phyloP scores from a whole-genome alignment of 352 stramenopile genomes.

The Globisporangium canariense region DNA sequence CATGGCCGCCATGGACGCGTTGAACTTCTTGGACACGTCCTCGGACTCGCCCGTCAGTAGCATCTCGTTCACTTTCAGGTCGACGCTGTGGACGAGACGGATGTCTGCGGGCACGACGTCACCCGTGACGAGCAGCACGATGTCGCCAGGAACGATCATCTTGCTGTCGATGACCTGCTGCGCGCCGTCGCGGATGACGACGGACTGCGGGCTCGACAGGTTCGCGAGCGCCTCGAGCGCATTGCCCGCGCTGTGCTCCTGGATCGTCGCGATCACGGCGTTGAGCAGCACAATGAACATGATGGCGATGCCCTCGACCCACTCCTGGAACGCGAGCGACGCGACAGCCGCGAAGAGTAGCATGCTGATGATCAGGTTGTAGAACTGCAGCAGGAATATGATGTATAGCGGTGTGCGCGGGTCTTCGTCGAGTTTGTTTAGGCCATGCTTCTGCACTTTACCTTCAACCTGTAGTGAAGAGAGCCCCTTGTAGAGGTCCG shows the following conservation, averaged over 20 bases:
- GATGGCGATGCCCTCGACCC: slow-evolving; percentile 68
- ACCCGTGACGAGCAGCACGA: slow-evolving; percentile 89
- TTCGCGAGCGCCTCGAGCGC: slow-evolving; percentile 55
- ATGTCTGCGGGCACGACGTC: slow-evolving; percentile 93
- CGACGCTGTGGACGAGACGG: slow-evolving; percentile 80
- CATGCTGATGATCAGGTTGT: slow-evolving; percentile 75
- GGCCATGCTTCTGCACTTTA: slow-evolving; percentile 41
- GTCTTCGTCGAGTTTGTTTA: slow-evolving; percentile 66
- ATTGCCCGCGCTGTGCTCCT: slow-evolving; percentile 65
- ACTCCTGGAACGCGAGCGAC: slow-evolving; percentile 56
- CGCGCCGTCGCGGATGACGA: slow-evolving; percentile 60
- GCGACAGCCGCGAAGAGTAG: slow-evolving; percentile 56
- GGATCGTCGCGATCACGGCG: slow-evolving; percentile 49
- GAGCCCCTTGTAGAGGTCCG: slow-evolving; percentile 46
- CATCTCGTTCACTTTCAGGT: slow-evolving; percentile 92
- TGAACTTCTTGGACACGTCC: slow-evolving; percentile 72
- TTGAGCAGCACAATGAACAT: slow-evolving; percentile 67
- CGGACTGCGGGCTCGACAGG: slow-evolving; percentile 60
- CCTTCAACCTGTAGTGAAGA: slow-evolving; percentile 36
- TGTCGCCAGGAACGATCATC: slow-evolving; percentile 68
- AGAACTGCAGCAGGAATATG: slow-evolving; percentile 74
- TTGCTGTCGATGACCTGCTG: slow-evolving; percentile 68
- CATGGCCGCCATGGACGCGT: slow-evolving; percentile 27
- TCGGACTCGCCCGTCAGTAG: slow-evolving; percentile 92
- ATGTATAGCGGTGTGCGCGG: slow-evolving; percentile 52